Base-by-base conservation (phyloP, 352 stramenopile genomes). In the Phytophthora syringae region DNA sequence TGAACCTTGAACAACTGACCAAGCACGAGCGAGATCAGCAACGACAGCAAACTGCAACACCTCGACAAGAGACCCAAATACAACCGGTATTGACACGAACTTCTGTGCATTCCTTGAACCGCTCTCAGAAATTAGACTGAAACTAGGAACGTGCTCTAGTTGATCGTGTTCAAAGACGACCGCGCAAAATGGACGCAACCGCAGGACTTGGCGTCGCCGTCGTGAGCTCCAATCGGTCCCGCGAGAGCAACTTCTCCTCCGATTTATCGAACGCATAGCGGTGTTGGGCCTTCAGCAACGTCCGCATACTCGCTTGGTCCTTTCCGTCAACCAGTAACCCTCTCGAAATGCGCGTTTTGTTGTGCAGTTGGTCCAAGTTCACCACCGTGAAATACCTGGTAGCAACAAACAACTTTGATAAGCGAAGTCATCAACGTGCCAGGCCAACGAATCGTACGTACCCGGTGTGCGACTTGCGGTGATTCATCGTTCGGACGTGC, bases 241-340 rank as follows among this genome's bases (percentile, higher is more conserved):
- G 56, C 6, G 69, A 57, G 15, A 74, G 56, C 45, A 89, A 28
- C 22, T 84, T 69, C 52, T 74, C 67, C 48, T 88, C 82, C 53
- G 82, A 76, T 27, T 79, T 71, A 18, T 89, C 79, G 25, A 90
- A 90, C 20, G 73, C 61, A 66, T 72, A 86, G n/a, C 82, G 82
- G 48, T 84, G 67, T 56, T 90, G 82, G n/a, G 79, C 79, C 60
- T 90, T 90, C 22, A 90, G 68, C 52, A 88, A 58, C 37, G 66
- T 64, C 18, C 70, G 72, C 81, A 90, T 90, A 56, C 74, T 82
- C 13, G 63, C 68, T 62, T 90, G 81, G 57, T 87, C 78, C 20
- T 43, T 53, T 45, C 87, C 81, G 50, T 88, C 77, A 5, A 86
- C 64, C 13, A 54, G 20, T 15, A 90, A 51, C 21, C 79, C 81